Evolutionary conservation across 352 stramenopile species (phyloP).

Genomic region (Vaucheria bursata): DNA sequence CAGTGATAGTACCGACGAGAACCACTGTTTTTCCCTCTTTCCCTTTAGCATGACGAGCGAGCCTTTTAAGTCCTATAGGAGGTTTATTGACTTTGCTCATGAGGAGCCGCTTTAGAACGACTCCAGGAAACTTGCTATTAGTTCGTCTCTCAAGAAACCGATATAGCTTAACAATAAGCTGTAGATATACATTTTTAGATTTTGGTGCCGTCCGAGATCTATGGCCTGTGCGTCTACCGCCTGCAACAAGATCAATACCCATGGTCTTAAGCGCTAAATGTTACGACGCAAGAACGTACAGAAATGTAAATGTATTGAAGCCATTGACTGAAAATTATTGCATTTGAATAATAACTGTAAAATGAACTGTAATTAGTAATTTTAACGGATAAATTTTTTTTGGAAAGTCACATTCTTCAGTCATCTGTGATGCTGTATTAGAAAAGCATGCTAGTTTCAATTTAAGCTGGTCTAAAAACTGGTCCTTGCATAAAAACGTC

Average conservation of each 20-base stretch:
- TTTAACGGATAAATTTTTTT: neutral
- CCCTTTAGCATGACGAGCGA: too few relatives aligned
- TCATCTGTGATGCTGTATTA: neutral
- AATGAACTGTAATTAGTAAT: neutral
- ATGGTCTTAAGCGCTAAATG: slow-evolving; percentile 46
- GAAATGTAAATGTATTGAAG: neutral
- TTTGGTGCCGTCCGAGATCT: slow-evolving; percentile 90
- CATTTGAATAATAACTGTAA: neutral
- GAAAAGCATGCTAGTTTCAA: neutral
- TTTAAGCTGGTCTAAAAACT: neutral
- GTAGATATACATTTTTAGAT: slow-evolving; percentile 98
- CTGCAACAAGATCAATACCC: slow-evolving; percentile 99
- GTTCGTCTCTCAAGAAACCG: slow-evolving; percentile 94
- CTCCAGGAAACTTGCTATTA: slow-evolving; percentile 95
- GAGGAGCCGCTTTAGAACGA: slow-evolving; percentile 96
- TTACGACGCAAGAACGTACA: neutral
- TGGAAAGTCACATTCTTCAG: neutral
- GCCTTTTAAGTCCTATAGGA: slow-evolving; percentile 86
- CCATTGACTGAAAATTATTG: neutral
- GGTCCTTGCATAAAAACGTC: neutral
- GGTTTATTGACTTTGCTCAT: slow-evolving; percentile 98
- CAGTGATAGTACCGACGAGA: slow-evolving; percentile 94
- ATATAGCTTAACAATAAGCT: slow-evolving; percentile 89
- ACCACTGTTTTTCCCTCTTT: slow-evolving; percentile 98
- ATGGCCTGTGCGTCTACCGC: slow-evolving; percentile 93